Conservation (phyloP, 305 asterid genomes). For the Fraxinus velutina region DNA sequence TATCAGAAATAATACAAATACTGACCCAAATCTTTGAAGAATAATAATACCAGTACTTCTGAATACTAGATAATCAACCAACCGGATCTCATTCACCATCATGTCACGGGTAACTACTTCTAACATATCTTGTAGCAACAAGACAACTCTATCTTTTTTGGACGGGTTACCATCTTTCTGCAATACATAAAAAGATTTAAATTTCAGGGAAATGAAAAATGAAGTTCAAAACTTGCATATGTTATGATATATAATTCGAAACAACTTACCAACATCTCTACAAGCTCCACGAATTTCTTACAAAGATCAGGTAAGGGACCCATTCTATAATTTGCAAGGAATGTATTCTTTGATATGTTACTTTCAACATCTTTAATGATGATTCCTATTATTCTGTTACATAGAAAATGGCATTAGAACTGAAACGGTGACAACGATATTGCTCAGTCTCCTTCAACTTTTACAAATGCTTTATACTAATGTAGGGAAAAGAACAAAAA, state of each 20-base stretch:
- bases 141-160: conserved; percentile 73
- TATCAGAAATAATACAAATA: conserved; percentile 14
- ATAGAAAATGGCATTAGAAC: conserved; percentile 31
- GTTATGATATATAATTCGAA: conserved; percentile 5
- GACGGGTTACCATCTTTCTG: conserved; percentile 82
- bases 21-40: background rate
- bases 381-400: conserved; percentile 70
- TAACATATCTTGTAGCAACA: conserved; percentile 90
- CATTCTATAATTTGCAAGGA: conserved; percentile 79
- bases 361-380: conserved; percentile 82
- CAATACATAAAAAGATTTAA: conserved; percentile 26
- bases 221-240: conserved; percentile 10
- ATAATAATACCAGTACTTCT: conserved; percentile 8
- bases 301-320: conserved; percentile 75
- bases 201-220: conserved; percentile 19
- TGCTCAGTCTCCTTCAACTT: background rate
- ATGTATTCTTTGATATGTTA: conserved; percentile 60
- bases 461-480: conserved; percentile 11
- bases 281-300: conserved; percentile 78
- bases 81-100: conserved; percentile 93
- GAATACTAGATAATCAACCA: conserved; percentile 32
- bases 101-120: conserved; percentile 94
- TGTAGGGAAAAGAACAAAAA: background rate
- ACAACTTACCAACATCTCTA: conserved; percentile 81
- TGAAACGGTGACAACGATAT: background rate